phyloP scores from a whole-genome alignment of 2,329 filamentous ascomycete species.

The Xylaria sp. region DNA sequence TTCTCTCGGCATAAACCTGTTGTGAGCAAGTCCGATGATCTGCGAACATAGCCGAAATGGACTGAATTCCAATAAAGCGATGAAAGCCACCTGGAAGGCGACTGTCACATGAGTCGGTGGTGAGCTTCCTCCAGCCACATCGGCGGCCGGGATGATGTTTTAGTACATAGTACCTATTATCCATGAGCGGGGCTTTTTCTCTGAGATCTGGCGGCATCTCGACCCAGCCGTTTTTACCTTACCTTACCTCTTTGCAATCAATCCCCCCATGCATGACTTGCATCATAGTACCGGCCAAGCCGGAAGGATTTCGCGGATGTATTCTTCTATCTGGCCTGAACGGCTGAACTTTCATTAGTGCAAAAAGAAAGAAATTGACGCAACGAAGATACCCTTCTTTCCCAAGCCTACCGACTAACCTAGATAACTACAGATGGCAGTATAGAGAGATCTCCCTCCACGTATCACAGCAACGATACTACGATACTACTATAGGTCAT shows the following conservation, averaged over 20 bases:
- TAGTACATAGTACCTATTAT: slow-evolving; percentile 13
- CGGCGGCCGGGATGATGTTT: slow-evolving; percentile 10
- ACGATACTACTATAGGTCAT: slow-evolving; percentile 19
- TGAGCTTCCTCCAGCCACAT: slow-evolving; percentile 20
- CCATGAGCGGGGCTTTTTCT: slow-evolving; percentile 25
- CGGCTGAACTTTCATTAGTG: slow-evolving; percentile 26
- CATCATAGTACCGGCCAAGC: slow-evolving; percentile 19
- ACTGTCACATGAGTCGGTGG: slow-evolving; percentile 41
- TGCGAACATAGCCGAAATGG: slow-evolving; percentile 21
- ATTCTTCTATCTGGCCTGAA: slow-evolving; percentile 12
- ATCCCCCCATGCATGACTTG: slow-evolving; percentile 15
- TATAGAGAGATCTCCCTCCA: slow-evolving; percentile 22
- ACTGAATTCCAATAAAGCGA: slow-evolving; percentile 30
- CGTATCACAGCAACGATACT: slow-evolving; percentile 32
- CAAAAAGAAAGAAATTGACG: slow-evolving; percentile 15
- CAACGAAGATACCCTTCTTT: slow-evolving; percentile 16
- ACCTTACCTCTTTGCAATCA: slow-evolving; percentile 5
- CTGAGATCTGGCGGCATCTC: slow-evolving; percentile 16
- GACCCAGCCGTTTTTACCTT: slow-evolving; percentile 2
- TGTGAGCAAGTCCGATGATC: neutral
- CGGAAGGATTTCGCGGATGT: slow-evolving; percentile 27
- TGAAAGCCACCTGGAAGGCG: slow-evolving; percentile 30
- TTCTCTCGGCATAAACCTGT: slow-evolving; percentile 23
- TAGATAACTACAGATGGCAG: slow-evolving; percentile 8
- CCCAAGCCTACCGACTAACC: slow-evolving; percentile 5